These are phyloP conservation scores for Dacryopinax spathularia DNA, from an alignment of 768 basidiomycete species.

Conservation along the genomic window DNA sequence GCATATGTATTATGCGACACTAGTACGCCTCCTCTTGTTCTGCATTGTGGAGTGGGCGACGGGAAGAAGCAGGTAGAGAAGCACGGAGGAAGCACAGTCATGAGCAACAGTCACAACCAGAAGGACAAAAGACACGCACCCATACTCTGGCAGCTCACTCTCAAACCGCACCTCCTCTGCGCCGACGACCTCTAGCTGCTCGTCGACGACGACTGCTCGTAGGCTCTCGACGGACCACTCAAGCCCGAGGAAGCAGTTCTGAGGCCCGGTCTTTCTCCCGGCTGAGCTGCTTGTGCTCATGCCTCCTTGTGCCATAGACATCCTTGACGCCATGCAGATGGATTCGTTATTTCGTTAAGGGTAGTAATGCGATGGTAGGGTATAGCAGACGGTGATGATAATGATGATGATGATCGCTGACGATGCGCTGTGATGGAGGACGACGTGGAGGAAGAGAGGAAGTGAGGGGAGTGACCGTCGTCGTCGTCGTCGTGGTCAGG, in stretches of 20 bases:
- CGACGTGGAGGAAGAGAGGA: neutral
- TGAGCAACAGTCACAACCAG: neutral
- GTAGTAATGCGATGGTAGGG: constrained; percentile 2
- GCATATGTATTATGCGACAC: constrained; percentile 66
- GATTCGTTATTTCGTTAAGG: neutral
- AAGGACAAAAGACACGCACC: constrained; percentile 36
- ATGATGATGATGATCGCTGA: neutral
- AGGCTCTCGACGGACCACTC: constrained; percentile 76
- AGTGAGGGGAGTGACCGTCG: neutral
- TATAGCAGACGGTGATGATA: too few relatives aligned
- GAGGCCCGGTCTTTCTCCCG: neutral
- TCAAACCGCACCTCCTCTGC: constrained; percentile 78
- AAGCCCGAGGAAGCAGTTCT: constrained; percentile 52
- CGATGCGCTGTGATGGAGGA: neutral
- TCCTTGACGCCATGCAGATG: neutral
- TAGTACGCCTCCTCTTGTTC: constrained; percentile 76
- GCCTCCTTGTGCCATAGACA: neutral
- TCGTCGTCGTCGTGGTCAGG: neutral
- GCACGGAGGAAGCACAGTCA: neutral
- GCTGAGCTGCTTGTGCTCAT: neutral
- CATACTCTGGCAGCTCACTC: constrained; percentile 60
- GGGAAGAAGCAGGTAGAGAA: constrained; percentile 9
- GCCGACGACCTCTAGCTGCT: constrained; percentile 64
- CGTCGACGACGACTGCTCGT: constrained; percentile 70
- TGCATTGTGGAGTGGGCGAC: constrained; percentile 21